These are phyloP conservation scores for Pyrus betulifolia DNA, from an alignment of 306 rosid genomes.

Conservation along the genomic window DNA sequence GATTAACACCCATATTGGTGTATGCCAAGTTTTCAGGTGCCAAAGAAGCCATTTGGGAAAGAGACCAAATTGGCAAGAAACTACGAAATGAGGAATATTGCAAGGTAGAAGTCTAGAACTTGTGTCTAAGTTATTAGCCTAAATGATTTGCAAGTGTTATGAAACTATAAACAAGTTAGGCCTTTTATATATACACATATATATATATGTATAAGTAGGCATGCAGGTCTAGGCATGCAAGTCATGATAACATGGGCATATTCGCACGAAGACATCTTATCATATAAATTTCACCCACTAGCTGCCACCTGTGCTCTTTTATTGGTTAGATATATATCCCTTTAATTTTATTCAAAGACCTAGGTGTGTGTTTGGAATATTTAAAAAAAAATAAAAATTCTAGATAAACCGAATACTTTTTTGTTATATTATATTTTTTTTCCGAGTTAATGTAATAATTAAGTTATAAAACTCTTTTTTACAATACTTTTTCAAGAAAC, in stretches of 20 bases:
- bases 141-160: neutral
- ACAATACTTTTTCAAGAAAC: too few relatives aligned
- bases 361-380: neutral
- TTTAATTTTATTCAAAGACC: neutral
- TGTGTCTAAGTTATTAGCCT: neutral
- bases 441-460: neutral
- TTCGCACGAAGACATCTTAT: neutral
- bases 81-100: neutral
- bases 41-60: slow-evolving; percentile 8
- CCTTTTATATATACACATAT: neutral
- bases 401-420: neutral
- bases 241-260: neutral
- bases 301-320: neutral
- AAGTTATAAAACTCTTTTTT: too few relatives aligned
- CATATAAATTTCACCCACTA: neutral
- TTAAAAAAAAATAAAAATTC: neutral
- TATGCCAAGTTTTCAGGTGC: slow-evolving; percentile 6
- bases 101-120: neutral
- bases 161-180: neutral
- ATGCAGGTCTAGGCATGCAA: neutral
- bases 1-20: neutral
- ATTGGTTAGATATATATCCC: neutral
- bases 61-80: neutral
- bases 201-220: neutral
- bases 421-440: neutral